Evolutionary conservation across 352 stramenopile species (phyloP), one percentile per base, ranked within the genome.

Genomic region (Phytophthora vignae): DNA sequence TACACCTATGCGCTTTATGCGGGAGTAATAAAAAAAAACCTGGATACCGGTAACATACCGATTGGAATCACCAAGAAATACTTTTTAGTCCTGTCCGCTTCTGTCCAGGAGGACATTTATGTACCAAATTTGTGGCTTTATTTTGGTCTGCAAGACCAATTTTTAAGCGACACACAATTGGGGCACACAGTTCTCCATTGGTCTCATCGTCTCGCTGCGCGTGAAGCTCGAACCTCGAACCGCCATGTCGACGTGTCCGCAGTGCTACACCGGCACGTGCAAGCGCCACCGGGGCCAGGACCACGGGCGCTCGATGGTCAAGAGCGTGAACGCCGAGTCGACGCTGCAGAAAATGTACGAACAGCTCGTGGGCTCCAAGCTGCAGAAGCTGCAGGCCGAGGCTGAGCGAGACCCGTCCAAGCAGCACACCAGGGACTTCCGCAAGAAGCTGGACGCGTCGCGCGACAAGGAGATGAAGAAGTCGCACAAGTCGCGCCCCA

Each of bases 321-420:
- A 82, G 64, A 81, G 76, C 33, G 66, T 55, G 12, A 87, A 90
- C 64, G 75, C 84, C 31, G 73, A 91, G 69, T 77, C 81, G 11
- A 94, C 85, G 55, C 70, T 94, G 29, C 67, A 90, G 67, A 94
- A 94, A 64, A 91, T 94, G 65, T 94, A 92, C 71, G 85, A 94
- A 55, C 63, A 89, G 71, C 75, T 92, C 36, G 83, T 94, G 19
- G 81, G 80, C 9, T 74, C 80, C 22, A 91, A 94, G 65, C 67
- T 94, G 21, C 78, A 90, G 69, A 92, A 91, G 69, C 82, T 94
- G 38, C 80, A 91, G 72, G 83, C 81, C 9, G 82, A 91, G 55
- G 79, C 78, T 11, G 67, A 76, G 44, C 56, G 73, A 22, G 83
- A 92, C 65, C 67, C 73, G 62, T 81, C 70, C 2, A 59, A 29